These are phyloP conservation scores for Rhazya stricta DNA, from an alignment of 257 asterid genomes.

Conservation along the genomic window DNA sequence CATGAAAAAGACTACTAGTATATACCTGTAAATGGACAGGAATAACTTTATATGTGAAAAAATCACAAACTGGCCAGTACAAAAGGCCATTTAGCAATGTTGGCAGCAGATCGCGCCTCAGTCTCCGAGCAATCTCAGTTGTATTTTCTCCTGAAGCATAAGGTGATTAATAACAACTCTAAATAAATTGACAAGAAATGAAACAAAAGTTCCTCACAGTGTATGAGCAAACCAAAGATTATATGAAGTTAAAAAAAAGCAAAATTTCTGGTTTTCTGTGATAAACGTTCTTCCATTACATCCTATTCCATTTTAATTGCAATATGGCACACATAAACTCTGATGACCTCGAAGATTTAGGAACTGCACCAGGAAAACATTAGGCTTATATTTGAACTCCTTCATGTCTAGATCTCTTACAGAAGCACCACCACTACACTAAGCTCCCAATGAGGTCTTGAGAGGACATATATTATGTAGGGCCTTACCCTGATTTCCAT, in stretches of 20 bases:
- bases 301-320: neutral
- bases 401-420: neutral
- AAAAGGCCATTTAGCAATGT: slow-evolving; percentile 65
- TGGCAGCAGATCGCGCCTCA: slow-evolving; percentile 79
- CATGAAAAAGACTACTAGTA: neutral
- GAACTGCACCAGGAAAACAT: neutral
- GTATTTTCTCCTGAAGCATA: slow-evolving; percentile 51
- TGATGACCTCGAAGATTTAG: neutral
- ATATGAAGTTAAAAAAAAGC: neutral
- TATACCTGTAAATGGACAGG: slow-evolving; percentile 83
- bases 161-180: neutral
- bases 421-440: neutral
- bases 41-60: slow-evolving; percentile 68
- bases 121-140: slow-evolving; percentile 59
- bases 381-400: neutral
- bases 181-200: slow-evolving; percentile 4
- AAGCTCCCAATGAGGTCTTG: neutral
- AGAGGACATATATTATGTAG: neutral
- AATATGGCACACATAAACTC: neutral
- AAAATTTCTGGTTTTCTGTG: neutral
- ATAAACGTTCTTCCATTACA: neutral
- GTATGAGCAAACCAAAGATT: neutral
- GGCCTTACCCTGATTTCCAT: neutral
- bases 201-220: neutral
- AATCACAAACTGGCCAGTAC: slow-evolving; percentile 88